These are phyloP conservation scores for Serendipita sp. DNA, from an alignment of 768 basidiomycete species.

Conservation along the genomic window DNA sequence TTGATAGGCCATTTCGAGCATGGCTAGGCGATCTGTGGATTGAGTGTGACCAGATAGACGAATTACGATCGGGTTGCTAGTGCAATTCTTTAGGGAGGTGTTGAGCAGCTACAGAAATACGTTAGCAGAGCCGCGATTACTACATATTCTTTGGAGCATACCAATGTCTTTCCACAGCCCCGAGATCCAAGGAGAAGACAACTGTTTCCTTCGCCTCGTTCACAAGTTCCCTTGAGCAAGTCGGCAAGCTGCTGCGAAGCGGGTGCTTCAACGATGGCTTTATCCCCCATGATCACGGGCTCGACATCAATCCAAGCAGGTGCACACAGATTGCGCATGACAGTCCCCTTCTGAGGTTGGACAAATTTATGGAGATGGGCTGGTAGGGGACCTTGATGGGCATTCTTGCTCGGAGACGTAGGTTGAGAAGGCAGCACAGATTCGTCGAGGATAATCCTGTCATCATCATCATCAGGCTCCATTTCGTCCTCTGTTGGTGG, in stretches of 20 bases:
- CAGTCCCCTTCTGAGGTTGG: conserved; percentile 38
- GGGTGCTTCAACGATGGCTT: conserved; percentile 29
- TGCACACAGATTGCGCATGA: conserved; percentile 30
- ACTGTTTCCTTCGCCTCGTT: conserved; percentile 81
- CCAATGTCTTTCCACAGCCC: conserved; percentile 73
- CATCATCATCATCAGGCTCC: conserved; percentile 7
- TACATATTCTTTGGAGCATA: conserved; percentile 17
- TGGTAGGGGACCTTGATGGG: conserved; percentile 21
- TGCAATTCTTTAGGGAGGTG: conserved; percentile 30
- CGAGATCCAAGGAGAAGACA: conserved; percentile 74
- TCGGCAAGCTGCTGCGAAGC: conserved; percentile 43
- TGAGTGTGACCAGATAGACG: conserved; percentile 77
- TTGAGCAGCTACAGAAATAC: conserved; percentile 37
- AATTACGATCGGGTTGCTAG: conserved; percentile 47
- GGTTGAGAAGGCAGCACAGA: conserved; percentile 6
- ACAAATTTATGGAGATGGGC: conserved; percentile 30
- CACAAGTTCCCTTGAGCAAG: conserved; percentile 55
- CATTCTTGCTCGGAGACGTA: conserved; percentile 9
- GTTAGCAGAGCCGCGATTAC: not conserved
- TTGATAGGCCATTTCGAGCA: conserved; percentile 82
- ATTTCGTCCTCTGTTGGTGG: conserved; percentile 2
- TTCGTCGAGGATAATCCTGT: conserved; percentile 4
- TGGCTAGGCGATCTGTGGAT: conserved; percentile 71
- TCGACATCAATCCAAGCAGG: conserved; percentile 14
- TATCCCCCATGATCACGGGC: conserved; percentile 20